Evolutionary conservation across 1,284 basidiomycete species (phyloP), one percentile per base, ranked within the genome.

Genomic region (Crucibulum parvulum): DNA sequence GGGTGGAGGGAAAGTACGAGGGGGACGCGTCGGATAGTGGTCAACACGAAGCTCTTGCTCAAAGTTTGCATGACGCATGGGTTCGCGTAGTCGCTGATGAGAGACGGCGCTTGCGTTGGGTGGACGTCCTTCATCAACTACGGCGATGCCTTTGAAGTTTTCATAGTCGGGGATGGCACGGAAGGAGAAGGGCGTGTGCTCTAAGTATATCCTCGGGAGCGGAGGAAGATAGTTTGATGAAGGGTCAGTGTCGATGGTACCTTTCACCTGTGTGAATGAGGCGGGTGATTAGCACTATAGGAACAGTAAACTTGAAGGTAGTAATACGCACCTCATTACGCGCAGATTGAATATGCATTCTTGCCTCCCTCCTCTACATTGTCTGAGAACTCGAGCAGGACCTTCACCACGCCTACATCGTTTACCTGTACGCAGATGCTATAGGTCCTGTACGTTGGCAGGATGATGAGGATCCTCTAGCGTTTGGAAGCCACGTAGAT

Each of bases 391-490:
- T 92, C 85, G 6, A 99, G 78, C 4, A 91, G 90, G 4, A 95
- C 90, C 71, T 92, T 90, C 55, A 96, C 88, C 4, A 98, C 81
- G 0, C 87, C 91, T 4, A 98, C 83, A 72, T 99, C 98, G 73
- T 99, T 99, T 56, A 99, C 91, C 68, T 96, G 92, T 6, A 96
- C 98, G 62, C 93, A 95, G 2, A 99, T 96, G n/a, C 84, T 77
- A 78, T 99, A 99, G 97, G 99, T 99, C 24, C 97, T 97, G 73
- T 99, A 99, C 7, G 97, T 99, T 3, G 98, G 98, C 2, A 97
- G 98, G 6, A 91, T 94, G 45, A 88, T 92, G 67, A 97, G 74
- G 38, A 96, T 90, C 71, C 89, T 92, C 72, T 99, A 94, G 62
- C 83, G 76, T 1, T 85, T 92, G 0, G 98, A 98, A 0, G 81